A percentile compares a stretch with the other conserved stretches of the same genome.
Conservation (phyloP, 2,329 filamentous ascomycete genomes). For the Microdochium paspali region DNA sequence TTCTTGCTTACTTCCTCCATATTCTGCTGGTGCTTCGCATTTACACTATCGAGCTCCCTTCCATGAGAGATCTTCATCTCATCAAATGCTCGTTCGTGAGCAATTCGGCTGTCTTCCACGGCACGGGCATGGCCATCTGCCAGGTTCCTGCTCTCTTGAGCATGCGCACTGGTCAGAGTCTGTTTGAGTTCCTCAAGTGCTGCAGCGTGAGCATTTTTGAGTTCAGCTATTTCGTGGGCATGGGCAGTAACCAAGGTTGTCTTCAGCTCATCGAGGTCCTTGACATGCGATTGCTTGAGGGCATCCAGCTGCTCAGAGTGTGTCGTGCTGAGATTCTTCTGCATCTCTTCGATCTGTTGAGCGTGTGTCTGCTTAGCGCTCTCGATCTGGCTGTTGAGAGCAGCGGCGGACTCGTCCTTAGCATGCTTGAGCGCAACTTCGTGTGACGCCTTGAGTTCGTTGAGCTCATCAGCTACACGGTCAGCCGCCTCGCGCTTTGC, state of each 20-base stretch:
- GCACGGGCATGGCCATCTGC: not conserved
- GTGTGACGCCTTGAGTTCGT: not conserved
- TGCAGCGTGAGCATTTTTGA: constrained; percentile 7
- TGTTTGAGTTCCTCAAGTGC: constrained; percentile 6
- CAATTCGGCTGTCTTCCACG: not conserved
- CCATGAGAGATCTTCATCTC: constrained; percentile 1
- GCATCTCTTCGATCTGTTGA: constrained; percentile 11
- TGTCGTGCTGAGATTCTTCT: constrained; percentile 7
- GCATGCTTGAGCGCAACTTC: not conserved
- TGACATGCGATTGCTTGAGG: constrained; percentile 9
- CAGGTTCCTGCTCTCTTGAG: not conserved
- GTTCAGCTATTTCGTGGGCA: constrained; percentile 12
- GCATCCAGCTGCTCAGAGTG: constrained; percentile 12
- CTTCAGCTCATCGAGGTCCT: constrained; percentile 13
- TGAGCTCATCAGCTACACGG: not conserved
- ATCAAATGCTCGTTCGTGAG: not conserved
- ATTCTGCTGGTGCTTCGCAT: not conserved
- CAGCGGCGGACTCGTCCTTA: not conserved
- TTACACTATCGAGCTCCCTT: constrained; percentile 1
- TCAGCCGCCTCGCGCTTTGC: not conserved
- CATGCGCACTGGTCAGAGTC: constrained; percentile 1
- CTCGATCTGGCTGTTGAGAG: constrained; percentile 5
- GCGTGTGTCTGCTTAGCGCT: constrained; percentile 12
- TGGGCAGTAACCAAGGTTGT: constrained; percentile 8
- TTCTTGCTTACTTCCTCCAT: constrained; percentile 3